phyloP scores from a whole-genome alignment of 768 basidiomycete genomes.

The Phaeotremella fagi region DNA sequence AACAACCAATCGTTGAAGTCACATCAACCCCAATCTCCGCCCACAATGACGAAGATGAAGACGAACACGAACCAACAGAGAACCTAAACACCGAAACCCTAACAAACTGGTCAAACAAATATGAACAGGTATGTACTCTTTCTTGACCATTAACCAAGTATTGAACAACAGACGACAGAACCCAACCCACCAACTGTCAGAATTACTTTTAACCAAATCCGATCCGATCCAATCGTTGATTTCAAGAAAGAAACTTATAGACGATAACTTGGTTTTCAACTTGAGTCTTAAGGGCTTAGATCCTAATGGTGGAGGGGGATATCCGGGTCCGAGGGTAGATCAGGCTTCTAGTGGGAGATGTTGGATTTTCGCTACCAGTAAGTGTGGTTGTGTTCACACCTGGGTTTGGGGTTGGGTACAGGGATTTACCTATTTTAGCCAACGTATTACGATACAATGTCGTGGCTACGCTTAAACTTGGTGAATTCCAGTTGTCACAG shows the following conservation, averaged over 20 bases:
- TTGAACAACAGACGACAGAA: slow-evolving; percentile 12
- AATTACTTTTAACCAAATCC: slow-evolving; percentile 41
- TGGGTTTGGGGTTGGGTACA: not conserved
- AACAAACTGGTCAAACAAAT: slow-evolving; percentile 32
- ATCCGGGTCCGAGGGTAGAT: slow-evolving; percentile 75
- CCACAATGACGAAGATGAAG: too few species aligned
- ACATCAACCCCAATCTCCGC: too few species aligned
- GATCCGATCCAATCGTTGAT: slow-evolving; percentile 41
- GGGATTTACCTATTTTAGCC: slow-evolving; percentile 19
- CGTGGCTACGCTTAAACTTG: slow-evolving; percentile 77
- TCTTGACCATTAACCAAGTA: slow-evolving; percentile 1
- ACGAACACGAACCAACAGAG: too few species aligned
- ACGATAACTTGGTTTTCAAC: slow-evolving; percentile 63
- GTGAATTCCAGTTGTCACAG: slow-evolving; percentile 88
- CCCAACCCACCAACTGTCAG: slow-evolving; percentile 37
- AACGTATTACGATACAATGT: slow-evolving; percentile 68
- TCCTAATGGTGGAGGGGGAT: slow-evolving; percentile 56
- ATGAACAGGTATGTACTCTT: slow-evolving; percentile 27
- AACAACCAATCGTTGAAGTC: too few species aligned
- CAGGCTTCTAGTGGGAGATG: slow-evolving; percentile 86
- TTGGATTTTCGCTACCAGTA: slow-evolving; percentile 93
- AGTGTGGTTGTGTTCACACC: slow-evolving; percentile 46
- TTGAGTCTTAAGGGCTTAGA: slow-evolving; percentile 54
- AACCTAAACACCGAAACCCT: slow-evolving; percentile 23
- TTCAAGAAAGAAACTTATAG: slow-evolving; percentile 26